Percentiles rank a stretch among this genome's conserved stretches.
These are phyloP conservation scores for Neurospora sublineolata DNA, from an alignment of 495 filamentous ascomycete genomes.

Conservation along the genomic window DNA sequence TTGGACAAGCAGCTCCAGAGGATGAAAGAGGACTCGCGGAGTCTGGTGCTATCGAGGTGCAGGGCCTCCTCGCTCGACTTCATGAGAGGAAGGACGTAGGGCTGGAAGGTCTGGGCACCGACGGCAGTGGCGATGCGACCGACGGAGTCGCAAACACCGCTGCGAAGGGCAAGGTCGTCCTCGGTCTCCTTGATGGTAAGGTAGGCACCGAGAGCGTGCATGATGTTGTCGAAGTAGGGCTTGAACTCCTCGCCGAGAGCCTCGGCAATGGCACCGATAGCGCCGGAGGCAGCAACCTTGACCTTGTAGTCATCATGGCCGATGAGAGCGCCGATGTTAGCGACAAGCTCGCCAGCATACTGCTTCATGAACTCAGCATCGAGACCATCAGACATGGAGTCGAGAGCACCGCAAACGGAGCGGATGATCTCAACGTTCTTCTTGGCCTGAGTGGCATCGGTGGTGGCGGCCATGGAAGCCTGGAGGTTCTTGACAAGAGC, in stretches of 20 bases:
- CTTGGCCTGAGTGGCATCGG: slow-evolving; percentile 44
- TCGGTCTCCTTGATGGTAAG: slow-evolving; percentile 77
- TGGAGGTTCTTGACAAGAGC: slow-evolving; percentile 80
- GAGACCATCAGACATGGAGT: slow-evolving; percentile 83
- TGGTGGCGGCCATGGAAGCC: slow-evolving; percentile 45
- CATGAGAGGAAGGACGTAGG: slow-evolving; percentile 82
- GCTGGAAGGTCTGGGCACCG: slow-evolving; percentile 74
- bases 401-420: slow-evolving; percentile 80
- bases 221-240: slow-evolving; percentile 80
- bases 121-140: slow-evolving; percentile 85
- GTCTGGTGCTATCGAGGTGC: slow-evolving; percentile 75
- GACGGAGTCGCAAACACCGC: slow-evolving; percentile 81
- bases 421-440: slow-evolving; percentile 76
- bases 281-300: slow-evolving; percentile 78
- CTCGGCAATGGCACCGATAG: slow-evolving; percentile 78
- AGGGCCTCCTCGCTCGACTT: slow-evolving; percentile 82
- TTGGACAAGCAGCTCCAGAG: slow-evolving; percentile 91
- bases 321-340: slow-evolving; percentile 71
- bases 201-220: slow-evolving; percentile 74
- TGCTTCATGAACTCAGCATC: slow-evolving; percentile 66
- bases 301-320: slow-evolving; percentile 75
- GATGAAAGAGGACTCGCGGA: slow-evolving; percentile 92
- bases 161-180: slow-evolving; percentile 82
- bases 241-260: slow-evolving; percentile 72
- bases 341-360: slow-evolving; percentile 74